Base-by-base conservation (phyloP, 73 alveolate species). In the Stentor coeruleus region DNA sequence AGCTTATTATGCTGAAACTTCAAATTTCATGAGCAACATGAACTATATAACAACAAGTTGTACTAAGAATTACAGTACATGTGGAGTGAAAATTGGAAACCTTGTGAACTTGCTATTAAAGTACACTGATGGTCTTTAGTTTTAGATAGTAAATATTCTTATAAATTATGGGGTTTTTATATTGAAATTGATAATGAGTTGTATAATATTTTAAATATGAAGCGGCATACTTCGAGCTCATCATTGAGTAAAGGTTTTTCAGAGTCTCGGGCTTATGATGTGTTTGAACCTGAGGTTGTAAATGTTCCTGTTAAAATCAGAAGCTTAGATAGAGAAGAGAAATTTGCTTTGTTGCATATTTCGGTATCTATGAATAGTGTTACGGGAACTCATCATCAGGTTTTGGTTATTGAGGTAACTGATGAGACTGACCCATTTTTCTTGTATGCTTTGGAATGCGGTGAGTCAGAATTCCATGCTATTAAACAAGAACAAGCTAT, bases 381-480 rank as follows among this genome's bases (percentile, higher is more conserved):
- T 3, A 6, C n/a, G 38, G 41, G 75, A 3, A 74, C 79, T 31
- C 79, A 83, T 40, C 81, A 74, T 39, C 82, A 87, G 83, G 84
- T 84, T 26, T 59, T 87, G 6, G 39, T 77, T 4, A 73, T 87
- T 3, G 90, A 87, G 40, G 38, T 87, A 0, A 87, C 93, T 49
- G 93, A 87, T 76, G 93, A 87, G 39, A 33, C 28, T 38, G 89
- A 87, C 73, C 93, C 94, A 11, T 88, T 84, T 83, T 88, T 88
- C 86, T n/a, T 88, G 66, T 88, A 88, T 72, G 58, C 88, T 3
- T 57, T 84, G 37, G 94, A 88, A 59, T 39, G 77, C 38, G 87
- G 86, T 3, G 94, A 88, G 77, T 3, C 85, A 14, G 94, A 88
- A 58, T 88, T 77, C 76, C 94, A 88, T 66, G 20, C 75, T 0